Percentiles rank a stretch among this genome's conserved stretches.
phyloP scores from a whole-genome alignment of 345 rosid genomes.

The Sonneratia alba region DNA sequence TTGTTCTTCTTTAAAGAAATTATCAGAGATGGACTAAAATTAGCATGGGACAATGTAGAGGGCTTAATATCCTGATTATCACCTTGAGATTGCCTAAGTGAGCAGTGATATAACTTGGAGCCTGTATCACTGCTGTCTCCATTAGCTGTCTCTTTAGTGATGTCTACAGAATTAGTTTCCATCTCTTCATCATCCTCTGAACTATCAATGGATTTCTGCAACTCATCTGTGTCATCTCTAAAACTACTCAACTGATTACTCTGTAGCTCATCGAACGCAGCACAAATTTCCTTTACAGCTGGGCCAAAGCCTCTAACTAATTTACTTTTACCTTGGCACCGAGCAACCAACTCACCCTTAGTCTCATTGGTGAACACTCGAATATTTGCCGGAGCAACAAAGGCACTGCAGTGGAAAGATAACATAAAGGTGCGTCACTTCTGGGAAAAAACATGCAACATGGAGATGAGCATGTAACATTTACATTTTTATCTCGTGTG shows the following conservation, averaged over 20 bases:
- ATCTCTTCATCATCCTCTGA: conserved; percentile 35
- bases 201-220: conserved; percentile 33
- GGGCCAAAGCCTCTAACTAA: conserved; percentile 56
- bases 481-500: neutral
- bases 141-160: conserved; percentile 23
- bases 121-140: conserved; percentile 26
- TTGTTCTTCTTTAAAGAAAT: conserved; percentile 32
- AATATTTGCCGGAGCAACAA: conserved; percentile 72
- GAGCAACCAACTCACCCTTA: conserved; percentile 48
- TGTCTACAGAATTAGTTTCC: conserved; percentile 15
- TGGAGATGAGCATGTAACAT: neutral
- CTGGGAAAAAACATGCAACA: neutral
- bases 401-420: conserved; percentile 50
- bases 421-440: neutral
- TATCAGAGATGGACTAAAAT: conserved; percentile 24
- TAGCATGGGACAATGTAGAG: conserved; percentile 24
- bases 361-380: conserved; percentile 71
- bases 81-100: conserved; percentile 23
- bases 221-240: conserved; percentile 34
- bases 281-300: conserved; percentile 80
- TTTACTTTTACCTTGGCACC: conserved; percentile 72
- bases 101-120: conserved; percentile 30
- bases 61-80: conserved; percentile 42
- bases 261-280: conserved; percentile 63
- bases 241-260: conserved; percentile 33